Evolutionary conservation across 345 rosid species (phyloP), one percentile per base, ranked within the genome.

Genomic region (Microcos paniculata): DNA sequence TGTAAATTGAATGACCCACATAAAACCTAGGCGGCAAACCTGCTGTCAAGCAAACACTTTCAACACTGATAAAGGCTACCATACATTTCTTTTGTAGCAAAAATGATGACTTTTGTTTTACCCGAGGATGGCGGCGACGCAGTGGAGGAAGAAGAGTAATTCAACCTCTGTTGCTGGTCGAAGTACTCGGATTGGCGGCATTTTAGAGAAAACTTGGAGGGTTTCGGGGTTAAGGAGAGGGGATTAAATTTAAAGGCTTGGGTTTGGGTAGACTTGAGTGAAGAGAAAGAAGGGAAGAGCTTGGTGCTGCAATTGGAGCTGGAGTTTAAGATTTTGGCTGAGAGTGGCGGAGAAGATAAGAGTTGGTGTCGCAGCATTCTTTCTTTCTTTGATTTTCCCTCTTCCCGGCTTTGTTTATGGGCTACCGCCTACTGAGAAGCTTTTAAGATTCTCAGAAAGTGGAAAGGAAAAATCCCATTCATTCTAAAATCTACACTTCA

Each of bases 1-100:
- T 96, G 84, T 93, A 95, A 68, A 95, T 89, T 21, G 96, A 90
- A 81, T 95, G 92, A 1, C 96, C 90, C 76, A 92, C 96, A 43
- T 79, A 94, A 75, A 87, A 83, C 84, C 83, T 82, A 33, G 93
- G 59, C 23, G 89, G 83, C 74, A 76, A 77, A 15, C 83, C 90
- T 81, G 84, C 89, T 40, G 23, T 69, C 59, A 69, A 49, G 21
- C 30, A 69, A 49, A 31, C 43, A 69, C 43, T 49, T 19, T 31
- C 42, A 49, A 49, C 23, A 49, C 28, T 16, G 35, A 67, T 24
- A 46, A 26, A 15, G 45, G 28, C 48, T 63, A 38, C 28, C 26
- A 65, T 4, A 21, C 51, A 33, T 1, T 13, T 61, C 30, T 61
- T 61, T 9, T 18, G 5, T 2, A 0, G 8, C 31, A 19, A 31